Conservation (phyloP, 805 yeast species). For the Candida maltosa region DNA sequence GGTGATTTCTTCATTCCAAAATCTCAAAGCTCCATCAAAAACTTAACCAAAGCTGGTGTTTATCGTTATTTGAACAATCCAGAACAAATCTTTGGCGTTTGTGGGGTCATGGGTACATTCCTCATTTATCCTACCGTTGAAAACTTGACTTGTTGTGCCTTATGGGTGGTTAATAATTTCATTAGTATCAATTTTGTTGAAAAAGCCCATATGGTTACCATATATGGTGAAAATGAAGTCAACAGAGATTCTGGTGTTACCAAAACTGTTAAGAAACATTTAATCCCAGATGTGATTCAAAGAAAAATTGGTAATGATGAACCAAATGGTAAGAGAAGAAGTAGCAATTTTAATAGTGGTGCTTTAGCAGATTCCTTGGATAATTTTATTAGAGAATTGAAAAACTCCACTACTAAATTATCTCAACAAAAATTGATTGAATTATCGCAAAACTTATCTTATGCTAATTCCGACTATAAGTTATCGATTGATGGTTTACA, state of each 20-base stretch:
- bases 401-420: conserved; percentile 28
- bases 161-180: conserved; percentile 66
- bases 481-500: conserved; percentile 22
- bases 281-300: conserved; percentile 36
- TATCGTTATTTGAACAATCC: conserved; percentile 82
- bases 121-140: conserved; percentile 54
- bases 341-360: conserved; percentile 38
- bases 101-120: conserved; percentile 77
- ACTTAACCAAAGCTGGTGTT: conserved; percentile 73
- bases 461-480: conserved; percentile 33
- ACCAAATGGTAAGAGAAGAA: conserved; percentile 18
- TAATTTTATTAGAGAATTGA: conserved; percentile 40
- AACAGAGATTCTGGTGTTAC: conserved; percentile 51
- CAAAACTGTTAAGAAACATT: conserved; percentile 40
- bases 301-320: conserved; percentile 23
- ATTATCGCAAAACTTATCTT: conserved; percentile 37
- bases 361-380: conserved; percentile 45
- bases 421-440: conserved; percentile 35
- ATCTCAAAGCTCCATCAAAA: conserved; percentile 28
- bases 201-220: conserved; percentile 70
- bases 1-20: conserved; percentile 78
- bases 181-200: conserved; percentile 72
- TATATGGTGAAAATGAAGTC: conserved; percentile 66
- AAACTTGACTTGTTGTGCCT: conserved; percentile 46
- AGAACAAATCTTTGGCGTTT: conserved; percentile 72